Base-by-base conservation (phyloP, 306 rosid genomes). In the Gynostemma pentaphyllum region DNA sequence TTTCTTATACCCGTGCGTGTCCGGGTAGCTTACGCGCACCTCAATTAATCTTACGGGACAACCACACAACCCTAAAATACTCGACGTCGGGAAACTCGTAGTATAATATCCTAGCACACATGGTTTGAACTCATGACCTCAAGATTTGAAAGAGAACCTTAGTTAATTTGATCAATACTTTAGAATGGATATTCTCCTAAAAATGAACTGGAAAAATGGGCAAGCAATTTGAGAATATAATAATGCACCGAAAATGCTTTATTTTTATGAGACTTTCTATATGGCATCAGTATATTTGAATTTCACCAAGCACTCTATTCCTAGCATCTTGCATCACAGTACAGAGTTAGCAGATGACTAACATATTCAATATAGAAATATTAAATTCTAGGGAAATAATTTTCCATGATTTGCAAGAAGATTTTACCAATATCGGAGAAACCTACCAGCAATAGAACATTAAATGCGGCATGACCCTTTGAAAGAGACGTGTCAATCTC, bases 381-480 rank as follows among this genome's bases (percentile, higher is more conserved):
- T 40, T 62, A 22, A 14, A 60, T 23, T 28, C 34, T 27, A 37
- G 42, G 7, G 21, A 23, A 48, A n/a, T 8, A 45, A 13, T 10
- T 44, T 21, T 42, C 23, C 53, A 37, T 49, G 34, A 40, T 24
- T 29, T 22, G 41, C 27, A 67, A 16, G 44, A 45, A 3, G 28
- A 22, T n/a, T 19, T 34, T 39, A 39, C 26, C 32, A 18, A 49
- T 34, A 63, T 66, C 54, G 39, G 66, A 18, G 30, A 67, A 48
- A 63, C 78, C 32, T 69, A 81, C 86, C 83, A 81, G 72, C 27
- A 81, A 60, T 23, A 6, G 75, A 63, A 78, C 81, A 53, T 37
- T 59, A 64, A 78, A 81, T 3, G 66, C 52, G 51, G 83, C 87
- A 30, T 78, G 72, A 67, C 87, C 83, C 77, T 61, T 64, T 10